Base-by-base conservation (phyloP, 257 asterid genomes). In the Schizonepeta tenuifolia region DNA sequence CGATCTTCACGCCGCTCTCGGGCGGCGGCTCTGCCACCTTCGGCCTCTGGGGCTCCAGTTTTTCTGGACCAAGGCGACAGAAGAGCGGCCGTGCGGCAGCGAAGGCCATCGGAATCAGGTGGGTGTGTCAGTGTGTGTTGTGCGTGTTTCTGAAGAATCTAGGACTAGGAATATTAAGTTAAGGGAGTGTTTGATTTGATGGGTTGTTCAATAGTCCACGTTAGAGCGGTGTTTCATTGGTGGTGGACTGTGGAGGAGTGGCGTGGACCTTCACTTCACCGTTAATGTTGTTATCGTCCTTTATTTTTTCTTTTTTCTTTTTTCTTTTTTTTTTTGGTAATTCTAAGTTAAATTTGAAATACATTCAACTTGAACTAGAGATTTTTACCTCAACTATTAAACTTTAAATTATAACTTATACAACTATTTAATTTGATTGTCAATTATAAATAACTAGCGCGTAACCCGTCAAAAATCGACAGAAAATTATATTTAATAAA, bases 261-360 rank as follows among this genome's bases (percentile, higher is more conserved):
- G 77, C 94, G 96, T 86, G 94, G 96, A 69, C 70, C 65, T 69
- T 61, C n/a, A 4, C 13, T 74, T 41, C 68, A 51, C 83, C 94
- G 80, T 8, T 84, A 60, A 78, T 69, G 86, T 83, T 69, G 76
- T 67, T 77, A 20, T 77, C 81, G 6, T 55, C 7, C 0, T 3
- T 14, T 46, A 2, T 13, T 46, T 4, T 44, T n/a, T n/a, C n/a
- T n/a, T n/a, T n/a, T n/a, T n/a, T n/a, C n/a, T n/a, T n/a, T n/a
- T 1, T 14, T 14, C 5, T 36, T 8, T 35, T n/a, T 1, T 14
- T 14, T 14, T 36, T 8, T 35, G 1, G 4, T 6, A 35, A 35
- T 28, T 2, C 5, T 28, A 28, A 28, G 4, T 28, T 28, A 28
- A 28, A 28, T 28, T 26, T 26, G 28, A 26, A 26, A 26, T 1